Base-by-base conservation (phyloP, 495 filamentous ascomycete species). In the Daldinia decipiens region DNA sequence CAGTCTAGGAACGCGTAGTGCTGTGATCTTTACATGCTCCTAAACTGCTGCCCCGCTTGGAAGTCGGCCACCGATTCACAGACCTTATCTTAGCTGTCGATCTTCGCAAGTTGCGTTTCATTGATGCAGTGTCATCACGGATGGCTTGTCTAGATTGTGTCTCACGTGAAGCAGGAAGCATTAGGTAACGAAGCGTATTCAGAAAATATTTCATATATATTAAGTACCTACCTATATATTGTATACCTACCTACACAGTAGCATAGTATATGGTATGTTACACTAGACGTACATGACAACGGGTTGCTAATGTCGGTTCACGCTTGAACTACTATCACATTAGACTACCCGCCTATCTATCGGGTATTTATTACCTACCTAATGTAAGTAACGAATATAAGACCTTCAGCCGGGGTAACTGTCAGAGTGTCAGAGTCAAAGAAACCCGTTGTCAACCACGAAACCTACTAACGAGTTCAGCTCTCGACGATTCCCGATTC, bases 401-500 rank as follows among this genome's bases (percentile, higher is more conserved):
- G 40, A 19, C 5, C n/a, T 45, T 45, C 17, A 5, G n/a, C 19
- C n/a, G 40, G 40, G 17, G 7, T 45, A 45, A n/a, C 38, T 40
- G 6, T n/a, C 38, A 21, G n/a, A n/a, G n/a, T n/a, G n/a, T n/a
- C n/a, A n/a, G n/a, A n/a, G n/a, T n/a, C n/a, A n/a, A n/a, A n/a
- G 34, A 51, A 15, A 40, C 27, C 45, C 6, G 32, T 29, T 24
- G 60, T 34, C 39, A 36, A 55, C 36, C 26, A 50, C 64, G 39
- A 65, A 64, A 64, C 54, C 8, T 32, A 62, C 54, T 64, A 72
- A 39, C 7, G 7, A 47, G 13, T 40, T 64, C 62, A 64, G 63
- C 53, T 47, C 39, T 50, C 34, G 43, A 61, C 31, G 29, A 31
- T 32, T 54, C 39, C 40, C 17, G 5, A 31, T 24, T 17, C 17